Evolutionary conservation across 1,139 yeast genomes (phyloP).

Genomic region (Pichia sp.): DNA sequence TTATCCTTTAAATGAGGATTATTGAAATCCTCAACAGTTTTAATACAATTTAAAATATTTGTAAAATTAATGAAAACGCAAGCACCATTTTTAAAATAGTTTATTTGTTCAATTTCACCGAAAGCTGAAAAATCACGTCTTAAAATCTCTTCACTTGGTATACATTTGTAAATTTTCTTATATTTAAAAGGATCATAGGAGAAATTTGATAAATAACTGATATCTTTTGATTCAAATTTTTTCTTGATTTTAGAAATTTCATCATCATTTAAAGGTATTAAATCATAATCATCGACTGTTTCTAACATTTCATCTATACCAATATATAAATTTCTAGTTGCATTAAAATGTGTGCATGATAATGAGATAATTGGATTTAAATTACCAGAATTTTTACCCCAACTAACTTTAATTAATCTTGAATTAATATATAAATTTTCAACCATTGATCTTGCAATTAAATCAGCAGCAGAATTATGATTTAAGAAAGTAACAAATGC

Average conservation of each 20-base stretch:
- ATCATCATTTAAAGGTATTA: constrained; percentile 1
- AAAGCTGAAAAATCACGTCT: constrained; percentile 69
- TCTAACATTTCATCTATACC: constrained; percentile 52
- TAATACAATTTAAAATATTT: constrained; percentile 77
- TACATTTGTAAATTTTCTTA: constrained; percentile 16
- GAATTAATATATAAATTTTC: constrained; percentile 79
- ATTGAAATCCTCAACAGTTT: constrained; percentile 67
- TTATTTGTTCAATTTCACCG: constrained; percentile 94
- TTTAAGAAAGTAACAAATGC: constrained; percentile 91
- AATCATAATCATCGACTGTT: constrained; percentile 8
- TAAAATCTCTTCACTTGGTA: constrained; percentile 49
- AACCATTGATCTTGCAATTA: constrained; percentile 51
- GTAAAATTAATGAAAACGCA: constrained; percentile 93
- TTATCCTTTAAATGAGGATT: constrained; percentile 28
- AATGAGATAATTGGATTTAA: constrained; percentile 69
- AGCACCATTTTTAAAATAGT: constrained; percentile 70
- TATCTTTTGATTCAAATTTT: neutral
- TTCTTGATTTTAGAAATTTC: constrained; percentile 1
- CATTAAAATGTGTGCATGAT: constrained; percentile 76
- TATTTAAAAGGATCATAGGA: neutral
- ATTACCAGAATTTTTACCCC: constrained; percentile 96
- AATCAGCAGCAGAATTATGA: constrained; percentile 89
- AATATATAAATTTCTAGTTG: constrained; percentile 83
- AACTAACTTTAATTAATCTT: constrained; percentile 78
- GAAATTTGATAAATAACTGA: no score